A percentile compares a stretch with the other conserved stretches of the same genome.
Evolutionary conservation across 1,139 yeast species (phyloP).

Genomic region (Pichia sp.): DNA sequence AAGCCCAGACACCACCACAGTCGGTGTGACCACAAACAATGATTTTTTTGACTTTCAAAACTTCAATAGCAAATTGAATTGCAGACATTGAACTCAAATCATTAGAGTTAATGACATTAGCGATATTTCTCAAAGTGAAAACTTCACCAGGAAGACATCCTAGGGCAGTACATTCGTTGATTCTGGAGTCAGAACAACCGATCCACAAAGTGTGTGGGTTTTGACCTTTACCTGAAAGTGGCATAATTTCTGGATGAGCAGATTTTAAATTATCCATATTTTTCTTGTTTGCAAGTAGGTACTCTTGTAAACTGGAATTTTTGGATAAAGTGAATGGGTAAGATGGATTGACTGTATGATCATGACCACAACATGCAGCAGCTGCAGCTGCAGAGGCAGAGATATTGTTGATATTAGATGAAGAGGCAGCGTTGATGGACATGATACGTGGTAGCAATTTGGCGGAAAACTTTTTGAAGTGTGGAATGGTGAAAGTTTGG

Average conservation of each 20-base stretch:
- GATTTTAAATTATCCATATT: conserved; percentile 57
- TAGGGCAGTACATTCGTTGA: conserved; percentile 50
- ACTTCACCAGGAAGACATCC: conserved; percentile 89
- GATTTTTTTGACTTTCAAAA: conserved; percentile 72
- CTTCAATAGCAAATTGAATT: conserved; percentile 85
- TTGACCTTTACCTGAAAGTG: conserved; percentile 75
- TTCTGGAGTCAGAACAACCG: conserved; percentile 90
- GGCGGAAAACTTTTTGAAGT: conserved; percentile 3
- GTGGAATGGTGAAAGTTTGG: conserved; percentile 5
- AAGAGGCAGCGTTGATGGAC: conserved; percentile 3
- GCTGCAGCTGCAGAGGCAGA: not conserved
- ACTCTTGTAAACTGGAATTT: conserved; percentile 55
- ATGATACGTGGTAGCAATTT: conserved; percentile 5
- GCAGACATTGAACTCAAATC: conserved; percentile 79
- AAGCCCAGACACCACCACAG: conserved; percentile 94
- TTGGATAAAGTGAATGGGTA: conserved; percentile 49
- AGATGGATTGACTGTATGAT: not conserved
- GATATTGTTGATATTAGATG: not conserved
- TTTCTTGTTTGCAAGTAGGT: conserved; percentile 55
- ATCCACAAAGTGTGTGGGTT: conserved; percentile 92
- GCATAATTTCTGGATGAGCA: conserved; percentile 58
- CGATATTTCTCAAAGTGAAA: conserved; percentile 89
- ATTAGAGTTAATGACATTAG: conserved; percentile 65
- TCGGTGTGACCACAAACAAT: conserved; percentile 97
- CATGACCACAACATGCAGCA: not conserved